These are phyloP conservation scores for Trypanosoma melophagium DNA, from an alignment of 208 protist species.

Conservation along the genomic window DNA sequence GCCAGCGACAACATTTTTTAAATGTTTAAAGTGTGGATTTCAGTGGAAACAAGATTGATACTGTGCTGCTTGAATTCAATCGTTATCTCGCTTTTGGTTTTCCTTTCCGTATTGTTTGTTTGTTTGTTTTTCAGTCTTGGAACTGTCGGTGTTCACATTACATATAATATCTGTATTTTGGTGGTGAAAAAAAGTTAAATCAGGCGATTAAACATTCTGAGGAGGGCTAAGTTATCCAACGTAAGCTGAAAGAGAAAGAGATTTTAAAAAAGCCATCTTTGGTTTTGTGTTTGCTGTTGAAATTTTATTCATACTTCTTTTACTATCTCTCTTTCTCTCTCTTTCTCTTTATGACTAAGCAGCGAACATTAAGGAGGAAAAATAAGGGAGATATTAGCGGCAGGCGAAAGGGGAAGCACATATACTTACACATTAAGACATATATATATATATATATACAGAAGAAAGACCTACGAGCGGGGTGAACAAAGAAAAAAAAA, in stretches of 20 bases:
- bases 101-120: background rate
- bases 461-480: no score
- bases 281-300: background rate
- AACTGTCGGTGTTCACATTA: no score
- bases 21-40: conserved; percentile 93
- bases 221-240: background rate
- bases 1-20: conserved; percentile 96
- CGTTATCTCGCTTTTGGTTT: background rate
- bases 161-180: no score
- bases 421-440: no score
- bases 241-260: background rate
- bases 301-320: background rate
- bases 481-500: no score
- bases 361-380: no score
- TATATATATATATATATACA: no score
- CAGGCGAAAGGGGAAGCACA: no score
- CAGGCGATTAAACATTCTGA: no score
- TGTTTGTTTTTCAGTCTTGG: background rate
- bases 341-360: conserved; percentile 8
- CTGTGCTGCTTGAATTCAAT: background rate
- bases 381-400: no score
- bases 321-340: background rate
- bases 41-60: conserved; percentile 90
- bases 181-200: no score
- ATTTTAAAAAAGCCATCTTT: background rate